phyloP scores from a whole-genome alignment of 495 filamentous ascomycete species.

The Acidomyces sp. region DNA sequence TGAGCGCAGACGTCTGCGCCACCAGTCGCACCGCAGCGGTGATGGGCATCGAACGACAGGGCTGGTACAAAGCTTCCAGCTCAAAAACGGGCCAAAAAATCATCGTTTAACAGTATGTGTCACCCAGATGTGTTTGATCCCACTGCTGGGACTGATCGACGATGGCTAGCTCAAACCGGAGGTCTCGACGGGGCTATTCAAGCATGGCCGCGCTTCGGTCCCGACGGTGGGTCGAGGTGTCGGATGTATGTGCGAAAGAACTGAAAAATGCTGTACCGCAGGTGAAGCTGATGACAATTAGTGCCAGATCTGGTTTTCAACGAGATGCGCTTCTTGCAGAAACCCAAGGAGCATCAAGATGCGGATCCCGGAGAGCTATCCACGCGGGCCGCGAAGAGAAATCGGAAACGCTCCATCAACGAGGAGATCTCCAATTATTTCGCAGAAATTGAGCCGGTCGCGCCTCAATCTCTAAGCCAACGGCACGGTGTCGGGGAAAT shows the following conservation, averaged over 20 bases:
- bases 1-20: slow-evolving; percentile 22
- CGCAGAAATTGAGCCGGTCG: too few relatives aligned
- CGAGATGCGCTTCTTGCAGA: slow-evolving; percentile 49
- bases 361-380: slow-evolving; percentile 7
- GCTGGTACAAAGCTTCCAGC: slow-evolving; percentile 49
- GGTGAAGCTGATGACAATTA: slow-evolving; percentile 19
- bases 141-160: slow-evolving; percentile 19
- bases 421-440: slow-evolving; percentile 33
- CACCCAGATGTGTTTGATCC: background rate
- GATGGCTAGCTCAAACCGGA: slow-evolving; percentile 42
- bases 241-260: slow-evolving; percentile 27
- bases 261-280: background rate
- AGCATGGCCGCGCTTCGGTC: slow-evolving; percentile 54
- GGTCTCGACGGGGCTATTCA: slow-evolving; percentile 51
- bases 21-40: slow-evolving; percentile 26
- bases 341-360: slow-evolving; percentile 25
- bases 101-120: slow-evolving; percentile 43
- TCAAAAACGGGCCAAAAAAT: slow-evolving; percentile 44
- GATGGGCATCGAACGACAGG: slow-evolving; percentile 33
- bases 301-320: slow-evolving; percentile 56
- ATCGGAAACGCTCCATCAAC: slow-evolving; percentile 20
- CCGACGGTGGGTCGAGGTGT: slow-evolving; percentile 35
- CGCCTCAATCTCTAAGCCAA: too few relatives aligned
- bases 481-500: too few relatives aligned
- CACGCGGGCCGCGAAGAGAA: slow-evolving; percentile 21